Base-by-base conservation (phyloP, 208 protist species). In the Acanthamoeba sp. region DNA sequence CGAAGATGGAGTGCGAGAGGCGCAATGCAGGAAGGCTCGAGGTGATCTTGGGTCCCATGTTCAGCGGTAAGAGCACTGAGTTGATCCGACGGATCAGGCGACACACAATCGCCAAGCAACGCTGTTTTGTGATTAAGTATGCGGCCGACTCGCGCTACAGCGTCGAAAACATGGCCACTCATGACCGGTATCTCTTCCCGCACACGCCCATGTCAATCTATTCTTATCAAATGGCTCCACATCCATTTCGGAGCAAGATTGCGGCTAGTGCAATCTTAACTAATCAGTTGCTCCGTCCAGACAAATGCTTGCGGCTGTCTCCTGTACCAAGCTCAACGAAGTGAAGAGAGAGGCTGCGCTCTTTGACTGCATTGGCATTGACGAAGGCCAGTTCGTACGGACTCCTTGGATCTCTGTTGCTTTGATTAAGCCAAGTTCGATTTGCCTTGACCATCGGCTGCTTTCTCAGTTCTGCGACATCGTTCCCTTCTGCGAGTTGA, bases 121-220 rank as follows among this genome's bases (percentile, higher is more conserved):
- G 95, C 34, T 98, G 97, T 93, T 97, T 98, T 27, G 94, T 99
- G 2, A 98, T 99, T 88, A 99, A 99, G 96, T 98, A 99, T 96
- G 93, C 93, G 34, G 95, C 96, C 29, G 98, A 99, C 96, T 95
- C 91, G 0, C 97, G 98, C 55, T 99, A 99, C 96, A 96, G 96
- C 91, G 84, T 84, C n/a, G 96, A 97, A 57, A 95, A 94, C 93
- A 96, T 99, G 1, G 95, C 97, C 52, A 98, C 98, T 2, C 98
- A 99, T 91, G 98, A 99, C 93, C 89, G 97, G 93, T 55, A 96
- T 24, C 20, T 59, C 40, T 10, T 40, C 12, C 18, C 18, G 18
- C 40, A 29, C 27, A 48, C 16, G n/a, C 0, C 16, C 36, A 16
- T 22, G 22, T 45, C 32, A 27, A 89, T 71, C 62, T 6, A 55